Conservation (phyloP, 2,329 filamentous ascomycete genomes). For the Colletotrichum orbiculare region DNA sequence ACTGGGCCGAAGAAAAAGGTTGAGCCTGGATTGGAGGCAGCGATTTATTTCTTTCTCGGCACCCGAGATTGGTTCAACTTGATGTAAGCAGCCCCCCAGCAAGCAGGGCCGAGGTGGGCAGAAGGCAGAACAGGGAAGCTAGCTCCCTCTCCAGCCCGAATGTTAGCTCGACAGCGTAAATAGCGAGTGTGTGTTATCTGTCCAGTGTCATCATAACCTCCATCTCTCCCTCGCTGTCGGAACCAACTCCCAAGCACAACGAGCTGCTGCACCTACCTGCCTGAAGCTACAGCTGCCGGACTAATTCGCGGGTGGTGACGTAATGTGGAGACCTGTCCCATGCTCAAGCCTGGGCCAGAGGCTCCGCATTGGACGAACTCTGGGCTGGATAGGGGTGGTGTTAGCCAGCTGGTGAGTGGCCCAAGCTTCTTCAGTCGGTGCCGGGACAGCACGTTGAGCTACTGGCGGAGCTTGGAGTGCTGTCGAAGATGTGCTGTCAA, state of each 20-base stretch:
- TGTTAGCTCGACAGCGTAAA: neutral
- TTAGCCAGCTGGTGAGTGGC: neutral
- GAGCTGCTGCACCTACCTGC: constrained; percentile 7
- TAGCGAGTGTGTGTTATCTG: too few species aligned
- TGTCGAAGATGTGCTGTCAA: too few species aligned
- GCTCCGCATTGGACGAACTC: constrained; percentile 30
- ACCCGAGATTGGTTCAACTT: constrained; percentile 18
- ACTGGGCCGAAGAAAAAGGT: neutral
- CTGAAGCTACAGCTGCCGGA: constrained; percentile 24
- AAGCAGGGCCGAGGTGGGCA: neutral
- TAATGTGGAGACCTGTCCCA: constrained; percentile 27
- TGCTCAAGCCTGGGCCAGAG: constrained; percentile 21
- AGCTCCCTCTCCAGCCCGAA: neutral
- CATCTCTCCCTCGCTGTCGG: too few species aligned
- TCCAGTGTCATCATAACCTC: too few species aligned
- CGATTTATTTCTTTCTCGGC: constrained; percentile 4
- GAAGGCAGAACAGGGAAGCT: constrained; percentile 3
- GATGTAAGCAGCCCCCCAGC: constrained; percentile 23
- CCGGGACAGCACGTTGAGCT: neutral
- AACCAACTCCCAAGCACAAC: neutral
- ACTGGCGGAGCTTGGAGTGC: too few species aligned
- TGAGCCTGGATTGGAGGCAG: neutral
- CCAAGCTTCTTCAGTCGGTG: constrained; percentile 22
- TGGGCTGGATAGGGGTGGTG: neutral
- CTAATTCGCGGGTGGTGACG: constrained; percentile 16